These are phyloP conservation scores for Canna indica DNA, from an alignment of 176 grass and related monocot species.

Conservation along the genomic window DNA sequence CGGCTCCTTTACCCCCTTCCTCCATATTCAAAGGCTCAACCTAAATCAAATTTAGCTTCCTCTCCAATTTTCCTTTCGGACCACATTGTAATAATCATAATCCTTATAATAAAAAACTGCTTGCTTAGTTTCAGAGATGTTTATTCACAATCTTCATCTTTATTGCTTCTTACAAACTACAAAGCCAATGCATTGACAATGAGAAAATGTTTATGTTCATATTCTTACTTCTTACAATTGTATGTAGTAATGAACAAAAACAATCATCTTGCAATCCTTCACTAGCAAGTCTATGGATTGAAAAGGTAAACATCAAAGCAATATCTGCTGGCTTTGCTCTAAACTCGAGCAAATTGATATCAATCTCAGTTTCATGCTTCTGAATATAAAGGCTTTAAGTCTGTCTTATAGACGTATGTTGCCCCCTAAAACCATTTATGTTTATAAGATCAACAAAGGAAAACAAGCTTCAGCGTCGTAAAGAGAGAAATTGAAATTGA, in stretches of 20 bases:
- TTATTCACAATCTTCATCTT: background rate
- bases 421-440: slow-evolving; percentile 31
- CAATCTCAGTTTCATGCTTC: slow-evolving; percentile 56
- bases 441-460: background rate
- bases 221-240: background rate
- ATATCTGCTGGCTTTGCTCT: slow-evolving; percentile 30
- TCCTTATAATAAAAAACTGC: background rate
- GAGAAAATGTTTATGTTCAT: background rate
- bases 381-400: slow-evolving; percentile 33
- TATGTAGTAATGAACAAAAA: background rate
- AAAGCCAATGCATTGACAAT: background rate
- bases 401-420: slow-evolving; percentile 37
- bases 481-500: background rate
- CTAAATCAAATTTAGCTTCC: background rate
- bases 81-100: background rate
- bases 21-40: slow-evolving; percentile 28
- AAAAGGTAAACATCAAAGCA: background rate
- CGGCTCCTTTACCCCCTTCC: slow-evolving; percentile 44
- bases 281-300: background rate
- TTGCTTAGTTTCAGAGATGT: background rate
- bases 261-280: background rate
- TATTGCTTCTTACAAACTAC: background rate
- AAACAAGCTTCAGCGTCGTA: background rate
- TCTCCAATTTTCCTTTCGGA: background rate
- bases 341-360: slow-evolving; percentile 37